Conservation (phyloP, 345 rosid species). For the Arabis hirsuta region DNA sequence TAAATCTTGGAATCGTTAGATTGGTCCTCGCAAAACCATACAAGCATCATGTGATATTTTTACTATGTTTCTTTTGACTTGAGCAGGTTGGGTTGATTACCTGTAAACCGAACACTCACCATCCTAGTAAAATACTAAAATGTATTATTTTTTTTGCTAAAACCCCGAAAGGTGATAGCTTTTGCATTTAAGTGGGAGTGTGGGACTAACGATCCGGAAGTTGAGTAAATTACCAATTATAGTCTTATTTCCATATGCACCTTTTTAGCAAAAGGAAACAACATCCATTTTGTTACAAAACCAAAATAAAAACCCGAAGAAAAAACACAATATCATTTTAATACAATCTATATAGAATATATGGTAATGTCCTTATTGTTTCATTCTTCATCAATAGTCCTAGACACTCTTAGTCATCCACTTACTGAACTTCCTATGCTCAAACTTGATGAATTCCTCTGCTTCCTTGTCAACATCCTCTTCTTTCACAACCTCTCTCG, state of each 20-base stretch:
- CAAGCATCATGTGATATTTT: too few relatives aligned
- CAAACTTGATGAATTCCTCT: conserved; percentile 59
- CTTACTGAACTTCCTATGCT: conserved; percentile 63
- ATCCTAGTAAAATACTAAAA: too few relatives aligned
- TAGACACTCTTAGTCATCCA: conserved; percentile 29
- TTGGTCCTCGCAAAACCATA: too few relatives aligned
- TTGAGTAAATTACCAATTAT: neutral
- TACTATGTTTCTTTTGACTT: too few relatives aligned
- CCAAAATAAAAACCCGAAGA: neutral
- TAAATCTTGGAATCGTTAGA: too few relatives aligned
- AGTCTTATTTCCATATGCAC: conserved; percentile 22
- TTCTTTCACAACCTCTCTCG: conserved; percentile 22
- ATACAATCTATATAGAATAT: conserved; percentile 13
- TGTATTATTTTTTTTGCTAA: too few relatives aligned
- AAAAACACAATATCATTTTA: conserved; percentile 14
- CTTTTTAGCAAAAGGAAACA: conserved; percentile 6
- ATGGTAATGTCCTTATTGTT: conserved; percentile 5
- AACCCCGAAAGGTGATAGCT: too few relatives aligned
- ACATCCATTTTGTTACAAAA: conserved; percentile 29
- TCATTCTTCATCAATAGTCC: neutral
- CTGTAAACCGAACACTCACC: too few relatives aligned
- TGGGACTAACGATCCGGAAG: neutral
- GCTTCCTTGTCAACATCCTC: conserved; percentile 65
- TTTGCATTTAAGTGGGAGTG: neutral
- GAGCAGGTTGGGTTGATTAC: too few relatives aligned